Conservation (phyloP, 1,284 basidiomycete genomes). For the Irpex sp. region DNA sequence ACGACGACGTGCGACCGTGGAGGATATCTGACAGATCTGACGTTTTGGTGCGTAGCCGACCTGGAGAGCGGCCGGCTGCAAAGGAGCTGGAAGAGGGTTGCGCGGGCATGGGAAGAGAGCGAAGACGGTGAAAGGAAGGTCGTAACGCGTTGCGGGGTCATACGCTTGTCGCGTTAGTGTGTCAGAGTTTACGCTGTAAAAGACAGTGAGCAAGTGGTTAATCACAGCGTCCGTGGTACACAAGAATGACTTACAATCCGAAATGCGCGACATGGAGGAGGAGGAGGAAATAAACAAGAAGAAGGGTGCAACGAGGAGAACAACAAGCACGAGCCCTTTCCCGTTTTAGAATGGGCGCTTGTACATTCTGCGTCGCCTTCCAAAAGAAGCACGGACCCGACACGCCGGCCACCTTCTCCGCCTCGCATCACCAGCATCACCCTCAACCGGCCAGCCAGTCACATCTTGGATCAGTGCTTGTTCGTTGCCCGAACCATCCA, state of each 20-base stretch:
- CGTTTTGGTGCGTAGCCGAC: constrained; percentile 27
- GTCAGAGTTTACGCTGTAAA: not conserved
- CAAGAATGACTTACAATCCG: not conserved
- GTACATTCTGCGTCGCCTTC: not conserved
- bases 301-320: not conserved
- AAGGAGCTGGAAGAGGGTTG: not conserved
- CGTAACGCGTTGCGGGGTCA: not conserved
- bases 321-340: not conserved
- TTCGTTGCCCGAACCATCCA: not conserved
- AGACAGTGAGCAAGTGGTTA: not conserved
- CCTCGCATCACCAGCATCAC: not conserved
- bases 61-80: not conserved
- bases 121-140: not conserved
- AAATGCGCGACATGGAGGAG: not conserved
- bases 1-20: constrained; percentile 15
- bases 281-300: not conserved
- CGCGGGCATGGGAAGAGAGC: not conserved
- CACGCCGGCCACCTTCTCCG: not conserved
- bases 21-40: constrained; percentile 33
- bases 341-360: not conserved
- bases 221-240: not conserved
- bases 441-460: not conserved
- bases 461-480: not conserved
- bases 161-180: not conserved
- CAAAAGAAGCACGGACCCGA: not conserved